Evolutionary conservation across 306 rosid genomes (phyloP).

Genomic region (Inga oerstediana): DNA sequence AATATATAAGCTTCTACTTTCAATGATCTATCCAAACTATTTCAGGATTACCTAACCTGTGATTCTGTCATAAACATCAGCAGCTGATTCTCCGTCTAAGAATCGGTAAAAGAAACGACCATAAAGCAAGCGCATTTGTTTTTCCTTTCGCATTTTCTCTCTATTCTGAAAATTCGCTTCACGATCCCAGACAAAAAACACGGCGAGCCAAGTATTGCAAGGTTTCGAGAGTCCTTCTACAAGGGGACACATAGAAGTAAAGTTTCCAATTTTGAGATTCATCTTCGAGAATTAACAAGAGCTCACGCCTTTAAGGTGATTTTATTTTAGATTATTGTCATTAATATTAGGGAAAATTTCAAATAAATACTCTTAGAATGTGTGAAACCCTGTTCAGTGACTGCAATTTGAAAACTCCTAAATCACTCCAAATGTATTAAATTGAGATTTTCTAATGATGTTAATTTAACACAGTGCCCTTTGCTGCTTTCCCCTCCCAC

Average conservation of each 20-base stretch:
- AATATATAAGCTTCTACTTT: neutral
- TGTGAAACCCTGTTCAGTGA: no score
- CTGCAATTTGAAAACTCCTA: no score
- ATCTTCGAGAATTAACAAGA: slow-evolving; percentile 37
- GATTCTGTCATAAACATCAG: slow-evolving; percentile 94
- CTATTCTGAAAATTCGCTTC: slow-evolving; percentile 88
- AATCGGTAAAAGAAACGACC: slow-evolving; percentile 95
- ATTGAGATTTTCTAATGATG: no score
- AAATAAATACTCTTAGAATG: no score
- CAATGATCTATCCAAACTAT: neutral
- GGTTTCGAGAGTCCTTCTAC: slow-evolving; percentile 66
- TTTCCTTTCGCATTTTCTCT: slow-evolving; percentile 74
- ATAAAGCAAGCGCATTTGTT: slow-evolving; percentile 54
- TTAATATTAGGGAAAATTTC: no score
- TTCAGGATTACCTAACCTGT: slow-evolving; percentile 51
- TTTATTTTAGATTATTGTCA: no score
- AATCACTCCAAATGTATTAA: no score
- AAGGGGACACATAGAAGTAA: slow-evolving; percentile 86
- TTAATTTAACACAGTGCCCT: no score
- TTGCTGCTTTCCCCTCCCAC: no score
- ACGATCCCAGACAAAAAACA: neutral
- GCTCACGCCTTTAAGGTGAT: no score
- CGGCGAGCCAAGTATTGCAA: slow-evolving; percentile 50
- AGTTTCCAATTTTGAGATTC: slow-evolving; percentile 54
- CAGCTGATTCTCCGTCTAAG: slow-evolving; percentile 89